Base-by-base conservation (phyloP, 202 grass and related monocot genomes). In the Digitaria exilis region DNA sequence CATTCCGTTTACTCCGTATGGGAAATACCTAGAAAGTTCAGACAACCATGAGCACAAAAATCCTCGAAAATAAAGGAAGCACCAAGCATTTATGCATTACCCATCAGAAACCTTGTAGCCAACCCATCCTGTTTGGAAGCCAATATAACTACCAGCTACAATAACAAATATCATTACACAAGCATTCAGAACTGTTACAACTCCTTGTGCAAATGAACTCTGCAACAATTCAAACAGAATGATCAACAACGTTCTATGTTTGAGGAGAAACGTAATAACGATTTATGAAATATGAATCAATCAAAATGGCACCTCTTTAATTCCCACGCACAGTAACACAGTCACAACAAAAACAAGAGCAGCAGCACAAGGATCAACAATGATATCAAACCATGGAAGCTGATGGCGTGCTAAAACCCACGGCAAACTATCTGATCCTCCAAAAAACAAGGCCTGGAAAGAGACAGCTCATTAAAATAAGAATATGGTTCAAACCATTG, bases 161-260 rank as follows among this genome's bases (percentile, higher is more conserved):
- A 99, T 92, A 71, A 99, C 93, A 84, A 99, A 99, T 88, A 99
- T 58, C 96, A 99, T 90, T 78, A 99, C 96, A 82, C 96, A 96
- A 26, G 86, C 96, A 94, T 99, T 99, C 73, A 88, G 50, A 76
- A 76, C 79, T 42, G 96, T 99, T 64, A 99, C 62, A 67, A 87
- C 32, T 73, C 80, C 91, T 89, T 99, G 96, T 37, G 92, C 96
- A 81, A 77, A 91, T 75, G 93, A 77, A 88, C 96, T 99, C 96
- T 99, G 86, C 85, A 89, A 85, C 76, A 74, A 80, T 65, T 84
- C 61, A 79, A 79, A 84, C 17, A 50, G 26, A 70, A 84, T 9
- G 34, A 25, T 57, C 81, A 59, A 45, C 22, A 64, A 64, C 15
- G 5, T 22, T 29, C 17, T 71, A 71, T 50, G 64, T 65, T 59